These are phyloP conservation scores for Suillus hirtellus DNA, from an alignment of 768 basidiomycete genomes.

Conservation along the genomic window DNA sequence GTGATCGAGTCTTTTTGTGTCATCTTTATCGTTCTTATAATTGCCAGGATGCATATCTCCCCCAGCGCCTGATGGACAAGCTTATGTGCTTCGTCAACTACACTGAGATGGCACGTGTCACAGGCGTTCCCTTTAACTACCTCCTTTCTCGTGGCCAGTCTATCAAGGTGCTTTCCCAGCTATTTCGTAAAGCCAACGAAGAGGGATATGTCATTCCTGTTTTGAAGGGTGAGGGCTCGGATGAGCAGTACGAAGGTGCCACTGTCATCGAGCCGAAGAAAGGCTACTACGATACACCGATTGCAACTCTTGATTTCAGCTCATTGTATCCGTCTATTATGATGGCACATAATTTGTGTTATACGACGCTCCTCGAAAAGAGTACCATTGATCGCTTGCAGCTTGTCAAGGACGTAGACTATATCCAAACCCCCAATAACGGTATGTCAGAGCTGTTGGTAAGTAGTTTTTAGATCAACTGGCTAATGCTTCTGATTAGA, in stretches of 20 bases:
- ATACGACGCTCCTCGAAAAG: conserved; percentile 92
- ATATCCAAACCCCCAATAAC: conserved; percentile 93
- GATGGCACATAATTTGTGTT: conserved; percentile 99
- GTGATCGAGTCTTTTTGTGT: conserved; percentile 35
- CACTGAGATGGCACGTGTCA: conserved; percentile 98
- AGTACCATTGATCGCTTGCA: conserved; percentile 71
- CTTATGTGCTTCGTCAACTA: conserved; percentile 99
- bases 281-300: conserved; percentile 95
- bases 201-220: conserved; percentile 90
- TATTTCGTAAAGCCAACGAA: conserved; percentile 89
- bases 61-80: conserved; percentile 94
- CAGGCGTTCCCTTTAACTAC: conserved; percentile 99
- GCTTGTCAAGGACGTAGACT: conserved; percentile 84
- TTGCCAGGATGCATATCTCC: conserved; percentile 91
- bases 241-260: conserved; percentile 98
- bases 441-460: conserved; percentile 47
- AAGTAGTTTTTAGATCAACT: not conserved
- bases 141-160: conserved; percentile 93
- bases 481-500: conserved; percentile 48
- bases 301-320: conserved; percentile 97
- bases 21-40: not conserved
- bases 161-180: conserved; percentile 96
- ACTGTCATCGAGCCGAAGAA: conserved; percentile 97
- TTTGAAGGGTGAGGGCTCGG: conserved; percentile 82
- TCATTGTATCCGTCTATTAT: conserved; percentile 99